Percentiles rank a stretch among this genome's conserved stretches.
Conservation (phyloP, 176 grass and related monocot species). For the Thinopyrum elongatum region DNA sequence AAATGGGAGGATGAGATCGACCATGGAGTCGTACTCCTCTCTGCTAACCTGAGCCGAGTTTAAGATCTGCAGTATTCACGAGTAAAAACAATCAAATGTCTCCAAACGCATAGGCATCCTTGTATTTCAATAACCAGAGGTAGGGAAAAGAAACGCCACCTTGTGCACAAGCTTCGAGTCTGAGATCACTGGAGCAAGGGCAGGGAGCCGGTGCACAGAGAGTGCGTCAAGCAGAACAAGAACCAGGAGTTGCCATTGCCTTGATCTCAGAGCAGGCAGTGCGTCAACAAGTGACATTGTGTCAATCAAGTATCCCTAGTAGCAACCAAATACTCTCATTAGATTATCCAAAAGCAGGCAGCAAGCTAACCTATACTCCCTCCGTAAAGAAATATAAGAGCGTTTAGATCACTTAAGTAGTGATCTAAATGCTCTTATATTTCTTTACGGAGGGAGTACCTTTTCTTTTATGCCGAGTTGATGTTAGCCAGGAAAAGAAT, state of each 20-base stretch:
- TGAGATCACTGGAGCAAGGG: constrained; percentile 44
- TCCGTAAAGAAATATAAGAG: too few relatives aligned
- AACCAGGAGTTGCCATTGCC: constrained; percentile 71
- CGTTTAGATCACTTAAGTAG: too few relatives aligned
- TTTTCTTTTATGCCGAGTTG: neutral
- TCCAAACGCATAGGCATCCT: neutral
- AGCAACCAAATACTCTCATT: neutral
- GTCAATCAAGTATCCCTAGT: constrained; percentile 67
- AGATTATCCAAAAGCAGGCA: constrained; percentile 19
- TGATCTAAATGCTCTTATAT: too few relatives aligned
- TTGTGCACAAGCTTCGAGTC: constrained; percentile 48
- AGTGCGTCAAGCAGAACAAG: constrained; percentile 71
- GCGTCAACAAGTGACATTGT: constrained; percentile 86
- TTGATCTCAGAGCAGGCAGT: constrained; percentile 59
- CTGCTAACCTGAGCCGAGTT: constrained; percentile 58
- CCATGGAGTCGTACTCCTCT: constrained; percentile 61
- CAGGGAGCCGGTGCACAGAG: constrained; percentile 55
- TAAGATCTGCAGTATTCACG: constrained; percentile 36
- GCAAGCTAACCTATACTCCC: too few relatives aligned
- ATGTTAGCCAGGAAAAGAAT: neutral
- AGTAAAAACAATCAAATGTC: neutral
- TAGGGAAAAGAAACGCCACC: constrained; percentile 18
- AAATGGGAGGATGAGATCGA: constrained; percentile 54
- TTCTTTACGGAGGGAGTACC: too few relatives aligned
- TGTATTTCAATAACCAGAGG: neutral